A percentile compares a stretch with the other conserved stretches of the same genome.
phyloP scores from a whole-genome alignment of 2,329 filamentous ascomycete genomes.

The Plectosphaerella sp. region DNA sequence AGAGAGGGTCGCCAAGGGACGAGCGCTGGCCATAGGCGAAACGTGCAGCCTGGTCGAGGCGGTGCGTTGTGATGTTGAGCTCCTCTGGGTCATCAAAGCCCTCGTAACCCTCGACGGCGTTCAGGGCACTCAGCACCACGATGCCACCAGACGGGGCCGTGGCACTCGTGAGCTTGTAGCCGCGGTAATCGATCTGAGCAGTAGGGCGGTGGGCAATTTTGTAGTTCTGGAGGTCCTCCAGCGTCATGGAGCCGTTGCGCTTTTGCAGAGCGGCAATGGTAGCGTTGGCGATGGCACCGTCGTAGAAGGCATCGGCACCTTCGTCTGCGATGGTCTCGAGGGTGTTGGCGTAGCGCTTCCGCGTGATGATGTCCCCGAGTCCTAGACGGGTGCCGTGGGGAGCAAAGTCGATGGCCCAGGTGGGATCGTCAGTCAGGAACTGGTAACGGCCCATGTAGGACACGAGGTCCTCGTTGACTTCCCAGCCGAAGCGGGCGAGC shows the following conservation, averaged over 20 bases:
- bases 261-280: constrained; percentile 63
- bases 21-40: constrained; percentile 75
- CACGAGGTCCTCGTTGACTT: constrained; percentile 65
- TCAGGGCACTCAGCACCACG: constrained; percentile 69
- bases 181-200: constrained; percentile 60
- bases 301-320: constrained; percentile 67
- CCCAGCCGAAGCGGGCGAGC: constrained; percentile 69
- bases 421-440: constrained; percentile 66
- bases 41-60: constrained; percentile 76
- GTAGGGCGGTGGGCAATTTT: constrained; percentile 59
- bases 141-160: constrained; percentile 71
- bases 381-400: constrained; percentile 63
- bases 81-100: constrained; percentile 53
- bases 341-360: constrained; percentile 69
- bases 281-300: constrained; percentile 62
- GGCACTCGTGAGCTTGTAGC: constrained; percentile 62
- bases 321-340: constrained; percentile 64
- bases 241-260: constrained; percentile 70
- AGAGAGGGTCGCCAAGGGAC: constrained; percentile 72
- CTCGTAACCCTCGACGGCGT: constrained; percentile 68
- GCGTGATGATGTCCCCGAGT: constrained; percentile 69
- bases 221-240: constrained; percentile 70
- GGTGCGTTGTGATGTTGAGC: constrained; percentile 64
- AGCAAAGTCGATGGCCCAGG: constrained; percentile 82
- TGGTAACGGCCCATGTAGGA: constrained; percentile 61